Evolutionary conservation across 495 filamentous ascomycete genomes (phyloP).

Genomic region (Penicillium antarcticum): DNA sequence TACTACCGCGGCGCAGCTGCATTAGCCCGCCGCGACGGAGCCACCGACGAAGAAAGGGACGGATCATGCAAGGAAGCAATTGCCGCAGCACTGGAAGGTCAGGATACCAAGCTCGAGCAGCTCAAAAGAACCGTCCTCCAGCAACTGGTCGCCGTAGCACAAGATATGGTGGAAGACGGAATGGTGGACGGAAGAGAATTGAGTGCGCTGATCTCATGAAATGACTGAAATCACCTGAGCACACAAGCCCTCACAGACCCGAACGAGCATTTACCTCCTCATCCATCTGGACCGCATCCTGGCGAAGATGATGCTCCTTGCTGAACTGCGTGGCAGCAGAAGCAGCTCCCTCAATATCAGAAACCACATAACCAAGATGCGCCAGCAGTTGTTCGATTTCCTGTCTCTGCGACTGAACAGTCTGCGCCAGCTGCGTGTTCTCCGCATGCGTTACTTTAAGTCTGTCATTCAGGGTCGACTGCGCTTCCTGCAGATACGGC

Average conservation of each 20-base stretch:
- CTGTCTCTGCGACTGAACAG: slow-evolving; percentile 61
- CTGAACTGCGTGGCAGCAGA: slow-evolving; percentile 42
- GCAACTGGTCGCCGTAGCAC: slow-evolving; percentile 33
- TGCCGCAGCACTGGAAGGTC: slow-evolving; percentile 40
- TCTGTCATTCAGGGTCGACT: slow-evolving; percentile 56
- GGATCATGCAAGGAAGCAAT: slow-evolving; percentile 44
- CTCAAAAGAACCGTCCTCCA: slow-evolving; percentile 29
- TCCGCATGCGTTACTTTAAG: slow-evolving; percentile 59
- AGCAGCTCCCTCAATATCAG: slow-evolving; percentile 67
- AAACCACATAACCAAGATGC: slow-evolving; percentile 62
- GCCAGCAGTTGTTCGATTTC: slow-evolving; percentile 70
- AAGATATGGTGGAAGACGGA: slow-evolving; percentile 52
- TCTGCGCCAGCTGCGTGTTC: slow-evolving; percentile 61
- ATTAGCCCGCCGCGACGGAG: slow-evolving; percentile 41
- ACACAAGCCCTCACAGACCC: slow-evolving; percentile 14
- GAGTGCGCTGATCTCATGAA: slow-evolving; percentile 36
- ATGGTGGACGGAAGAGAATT: slow-evolving; percentile 36
- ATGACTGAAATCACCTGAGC: not conserved
- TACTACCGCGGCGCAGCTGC: slow-evolving; percentile 61
- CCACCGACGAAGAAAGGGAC: slow-evolving; percentile 43
- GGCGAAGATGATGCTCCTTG: slow-evolving; percentile 36
- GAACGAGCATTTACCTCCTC: slow-evolving; percentile 33
- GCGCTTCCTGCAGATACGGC: slow-evolving; percentile 61
- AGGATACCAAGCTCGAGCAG: slow-evolving; percentile 37
- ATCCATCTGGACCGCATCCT: slow-evolving; percentile 44